Evolutionary conservation across 2,329 filamentous ascomycete species (phyloP).

Genomic region (Aspergillus alliaceus): DNA sequence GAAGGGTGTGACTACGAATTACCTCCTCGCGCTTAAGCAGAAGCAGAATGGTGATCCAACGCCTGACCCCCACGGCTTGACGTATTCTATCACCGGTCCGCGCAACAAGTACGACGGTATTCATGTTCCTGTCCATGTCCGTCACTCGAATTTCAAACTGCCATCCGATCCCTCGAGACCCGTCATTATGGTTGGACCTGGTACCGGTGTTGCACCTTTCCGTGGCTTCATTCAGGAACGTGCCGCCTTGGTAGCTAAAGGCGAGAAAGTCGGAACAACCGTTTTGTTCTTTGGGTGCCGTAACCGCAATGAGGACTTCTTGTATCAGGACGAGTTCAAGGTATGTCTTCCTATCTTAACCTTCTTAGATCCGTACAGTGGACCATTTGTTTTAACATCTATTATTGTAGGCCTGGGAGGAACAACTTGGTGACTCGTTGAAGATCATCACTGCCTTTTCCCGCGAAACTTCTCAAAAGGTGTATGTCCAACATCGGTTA

Average conservation of each 20-base stretch:
- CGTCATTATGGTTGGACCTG: conserved; percentile 92
- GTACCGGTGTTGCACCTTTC: conserved; percentile 96
- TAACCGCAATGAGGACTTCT: conserved; percentile 81
- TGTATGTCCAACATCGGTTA: conserved; percentile 94
- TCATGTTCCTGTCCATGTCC: conserved; percentile 90
- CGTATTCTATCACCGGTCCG: conserved; percentile 83
- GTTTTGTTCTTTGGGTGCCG: conserved; percentile 95
- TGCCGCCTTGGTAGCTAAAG: conserved; percentile 75
- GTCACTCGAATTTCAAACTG: conserved; percentile 98
- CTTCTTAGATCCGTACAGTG: not conserved
- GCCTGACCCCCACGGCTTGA: conserved; percentile 81
- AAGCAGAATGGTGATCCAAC: conserved; percentile 85
- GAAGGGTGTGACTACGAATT: conserved; percentile 96
- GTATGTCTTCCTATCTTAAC: conserved; percentile 55
- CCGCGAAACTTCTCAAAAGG: conserved; percentile 80
- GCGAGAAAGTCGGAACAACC: conserved; percentile 80
- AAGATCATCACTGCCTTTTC: conserved; percentile 93
- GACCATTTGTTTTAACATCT: conserved; percentile 20
- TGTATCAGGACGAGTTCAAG: conserved; percentile 90
- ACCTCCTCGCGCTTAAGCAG: conserved; percentile 89
- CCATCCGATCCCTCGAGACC: conserved; percentile 93
- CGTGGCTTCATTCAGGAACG: conserved; percentile 93
- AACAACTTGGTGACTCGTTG: conserved; percentile 82
- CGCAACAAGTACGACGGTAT: conserved; percentile 97
- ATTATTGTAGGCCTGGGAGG: conserved; percentile 69